Evolutionary conservation across 1,139 yeast genomes (phyloP).

Genomic region (Suhomyces bribrorum): DNA sequence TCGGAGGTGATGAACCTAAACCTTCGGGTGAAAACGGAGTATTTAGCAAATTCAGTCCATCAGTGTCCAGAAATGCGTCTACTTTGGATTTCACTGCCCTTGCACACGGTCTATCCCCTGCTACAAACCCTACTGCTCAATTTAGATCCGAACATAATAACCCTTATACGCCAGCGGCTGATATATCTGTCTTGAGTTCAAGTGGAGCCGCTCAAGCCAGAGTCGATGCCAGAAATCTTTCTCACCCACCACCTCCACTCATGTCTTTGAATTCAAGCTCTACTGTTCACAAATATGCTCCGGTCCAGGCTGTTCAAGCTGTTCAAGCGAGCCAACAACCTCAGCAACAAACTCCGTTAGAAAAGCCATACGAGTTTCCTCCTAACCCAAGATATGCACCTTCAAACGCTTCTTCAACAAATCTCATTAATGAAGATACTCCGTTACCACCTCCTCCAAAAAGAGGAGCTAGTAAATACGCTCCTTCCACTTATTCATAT

Average conservation of each 20-base stretch:
- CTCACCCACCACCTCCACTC: constrained; percentile 15
- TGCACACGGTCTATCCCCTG: constrained; percentile 2
- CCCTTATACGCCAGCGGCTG: constrained; percentile 1
- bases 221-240: constrained; percentile 9
- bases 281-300: constrained; percentile 23
- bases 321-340: constrained; percentile 5
- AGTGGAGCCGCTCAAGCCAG: constrained; percentile 17
- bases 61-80: constrained; percentile 56
- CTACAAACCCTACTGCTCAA: constrained; percentile 1
- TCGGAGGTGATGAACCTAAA: constrained; percentile 76
- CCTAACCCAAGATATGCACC: constrained; percentile 30
- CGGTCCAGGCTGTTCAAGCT: constrained; percentile 13
- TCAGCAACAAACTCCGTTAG: constrained; percentile 7
- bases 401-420: constrained; percentile 27
- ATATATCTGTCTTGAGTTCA: constrained; percentile 8
- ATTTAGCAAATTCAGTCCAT: constrained; percentile 73
- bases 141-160: constrained; percentile 1
- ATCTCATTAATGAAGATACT: constrained; percentile 17
- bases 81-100: constrained; percentile 41
- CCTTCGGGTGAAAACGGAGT: constrained; percentile 52
- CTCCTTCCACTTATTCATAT: constrained; percentile 12
- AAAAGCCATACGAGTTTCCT: constrained; percentile 5
- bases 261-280: constrained; percentile 17
- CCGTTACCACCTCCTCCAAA: constrained; percentile 12
- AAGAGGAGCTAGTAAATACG: constrained; percentile 16